These are phyloP conservation scores for Phytopythium kandeliae DNA, from an alignment of 352 stramenopile species.

Conservation along the genomic window DNA sequence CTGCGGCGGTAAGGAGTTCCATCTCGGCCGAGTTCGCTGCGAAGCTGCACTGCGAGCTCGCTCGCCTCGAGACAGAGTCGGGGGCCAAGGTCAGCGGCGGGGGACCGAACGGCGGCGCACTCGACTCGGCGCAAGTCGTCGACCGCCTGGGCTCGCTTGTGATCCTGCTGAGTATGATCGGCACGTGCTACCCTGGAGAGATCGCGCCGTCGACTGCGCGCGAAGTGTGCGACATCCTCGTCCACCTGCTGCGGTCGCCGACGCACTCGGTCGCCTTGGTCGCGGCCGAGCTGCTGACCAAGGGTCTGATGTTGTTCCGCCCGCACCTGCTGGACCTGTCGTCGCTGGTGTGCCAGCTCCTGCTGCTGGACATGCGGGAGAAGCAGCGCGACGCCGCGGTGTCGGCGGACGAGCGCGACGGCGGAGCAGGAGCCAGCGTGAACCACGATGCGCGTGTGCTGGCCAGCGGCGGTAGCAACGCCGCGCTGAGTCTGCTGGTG, in stretches of 20 bases:
- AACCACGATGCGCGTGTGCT: constrained; percentile 40
- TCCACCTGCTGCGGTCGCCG: constrained; percentile 50
- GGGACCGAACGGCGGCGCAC: constrained; percentile 5
- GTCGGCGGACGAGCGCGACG: constrained; percentile 13
- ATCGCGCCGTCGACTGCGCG: constrained; percentile 67
- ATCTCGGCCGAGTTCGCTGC: constrained; percentile 71
- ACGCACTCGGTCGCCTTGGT: constrained; percentile 58
- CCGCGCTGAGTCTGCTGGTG: constrained; percentile 68
- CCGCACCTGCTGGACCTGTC: constrained; percentile 77
- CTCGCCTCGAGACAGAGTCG: constrained; percentile 61
- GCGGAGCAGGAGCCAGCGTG: constrained; percentile 8
- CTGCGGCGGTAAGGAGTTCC: constrained; percentile 26
- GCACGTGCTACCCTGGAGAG: constrained; percentile 80
- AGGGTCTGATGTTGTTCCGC: constrained; percentile 79
- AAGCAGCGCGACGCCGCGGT: constrained; percentile 39
- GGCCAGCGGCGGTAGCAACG: constrained; percentile 56
- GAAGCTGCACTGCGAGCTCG: constrained; percentile 76
- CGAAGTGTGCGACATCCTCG: constrained; percentile 78
- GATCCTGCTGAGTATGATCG: constrained; percentile 79
- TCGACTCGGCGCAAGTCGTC: constrained; percentile 38
- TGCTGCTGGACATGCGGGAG: constrained; percentile 71
- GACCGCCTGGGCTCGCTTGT: constrained; percentile 64
- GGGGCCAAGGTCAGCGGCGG: constrained; percentile 33
- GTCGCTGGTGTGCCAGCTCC: constrained; percentile 62
- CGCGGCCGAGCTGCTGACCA: constrained; percentile 70